These are phyloP conservation scores for Alternaria triticina DNA, from an alignment of 2,329 filamentous ascomycete genomes.

Conservation along the genomic window DNA sequence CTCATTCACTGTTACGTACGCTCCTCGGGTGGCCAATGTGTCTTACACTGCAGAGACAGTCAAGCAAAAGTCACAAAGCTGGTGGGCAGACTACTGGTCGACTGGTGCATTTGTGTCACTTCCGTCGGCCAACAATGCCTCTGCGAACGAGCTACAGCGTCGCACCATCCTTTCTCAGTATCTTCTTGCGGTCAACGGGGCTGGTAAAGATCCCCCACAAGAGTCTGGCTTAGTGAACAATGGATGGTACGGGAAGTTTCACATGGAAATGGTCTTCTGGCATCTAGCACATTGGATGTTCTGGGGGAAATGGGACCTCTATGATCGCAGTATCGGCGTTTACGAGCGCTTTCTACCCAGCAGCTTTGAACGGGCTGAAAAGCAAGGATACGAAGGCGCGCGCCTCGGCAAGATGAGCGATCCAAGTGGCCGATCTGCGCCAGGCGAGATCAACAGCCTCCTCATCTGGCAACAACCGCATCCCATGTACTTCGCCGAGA, in stretches of 20 bases:
- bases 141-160: constrained; percentile 60
- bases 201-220: constrained; percentile 58
- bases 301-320: constrained; percentile 56
- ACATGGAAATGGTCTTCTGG: constrained; percentile 64
- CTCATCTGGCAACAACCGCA: constrained; percentile 70
- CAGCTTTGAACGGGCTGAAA: constrained; percentile 43
- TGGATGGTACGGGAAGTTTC: constrained; percentile 65
- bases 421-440: constrained; percentile 61
- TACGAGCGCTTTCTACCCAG: constrained; percentile 57
- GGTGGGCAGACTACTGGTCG: constrained; percentile 61
- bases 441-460: constrained; percentile 66
- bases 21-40: constrained; percentile 39
- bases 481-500: constrained; percentile 65
- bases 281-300: constrained; percentile 59
- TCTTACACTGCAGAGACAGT: constrained; percentile 36
- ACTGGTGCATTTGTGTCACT: constrained; percentile 61
- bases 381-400: constrained; percentile 53
- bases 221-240: constrained; percentile 59
- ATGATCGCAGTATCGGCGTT: constrained; percentile 56
- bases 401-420: constrained; percentile 65
- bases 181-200: constrained; percentile 60
- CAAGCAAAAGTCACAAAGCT: constrained; percentile 44
- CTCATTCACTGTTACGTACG: constrained; percentile 33
- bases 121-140: constrained; percentile 44
- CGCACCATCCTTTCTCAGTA: constrained; percentile 62